phyloP scores from a whole-genome alignment of 2,329 filamentous ascomycete species.

The Endothia cerciana region DNA sequence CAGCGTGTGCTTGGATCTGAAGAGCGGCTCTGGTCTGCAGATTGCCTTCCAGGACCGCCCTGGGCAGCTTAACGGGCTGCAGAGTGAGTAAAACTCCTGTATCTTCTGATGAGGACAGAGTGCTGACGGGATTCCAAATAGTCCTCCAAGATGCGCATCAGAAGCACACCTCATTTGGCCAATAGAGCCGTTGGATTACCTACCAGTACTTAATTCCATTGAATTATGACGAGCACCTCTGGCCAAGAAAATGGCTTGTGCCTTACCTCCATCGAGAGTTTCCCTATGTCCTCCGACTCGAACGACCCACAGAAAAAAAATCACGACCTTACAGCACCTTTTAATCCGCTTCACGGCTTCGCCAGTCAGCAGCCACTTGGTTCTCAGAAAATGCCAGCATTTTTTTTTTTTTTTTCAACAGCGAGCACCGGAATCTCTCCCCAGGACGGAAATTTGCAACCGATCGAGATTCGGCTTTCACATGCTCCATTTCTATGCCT shows the following conservation, averaged over 20 bases:
- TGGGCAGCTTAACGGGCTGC: conserved; percentile 59
- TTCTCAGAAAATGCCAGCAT: not conserved
- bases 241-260: conserved; percentile 11
- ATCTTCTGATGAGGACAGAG: not conserved
- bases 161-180: conserved; percentile 39
- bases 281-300: conserved; percentile 26
- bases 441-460: not conserved
- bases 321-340: conserved; percentile 26
- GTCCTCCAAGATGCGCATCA: conserved; percentile 49
- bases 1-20: conserved; percentile 68
- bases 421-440: not conserved
- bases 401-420: not conserved
- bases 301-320: conserved; percentile 21
- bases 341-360: conserved; percentile 22
- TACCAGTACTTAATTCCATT: conserved; percentile 14
- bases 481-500: conserved; percentile 4
- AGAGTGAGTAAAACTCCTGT: conserved; percentile 48
- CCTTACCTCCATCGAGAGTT: conserved; percentile 22
- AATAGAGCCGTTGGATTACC: conserved; percentile 32
- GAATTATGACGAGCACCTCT: conserved; percentile 15
- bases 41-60: conserved; percentile 66
- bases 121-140: conserved; percentile 38
- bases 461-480: conserved; percentile 11
- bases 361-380: not conserved
- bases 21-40: conserved; percentile 65